phyloP scores from a whole-genome alignment of 2,329 filamentous ascomycete species.

The Nakataea oryzae region DNA sequence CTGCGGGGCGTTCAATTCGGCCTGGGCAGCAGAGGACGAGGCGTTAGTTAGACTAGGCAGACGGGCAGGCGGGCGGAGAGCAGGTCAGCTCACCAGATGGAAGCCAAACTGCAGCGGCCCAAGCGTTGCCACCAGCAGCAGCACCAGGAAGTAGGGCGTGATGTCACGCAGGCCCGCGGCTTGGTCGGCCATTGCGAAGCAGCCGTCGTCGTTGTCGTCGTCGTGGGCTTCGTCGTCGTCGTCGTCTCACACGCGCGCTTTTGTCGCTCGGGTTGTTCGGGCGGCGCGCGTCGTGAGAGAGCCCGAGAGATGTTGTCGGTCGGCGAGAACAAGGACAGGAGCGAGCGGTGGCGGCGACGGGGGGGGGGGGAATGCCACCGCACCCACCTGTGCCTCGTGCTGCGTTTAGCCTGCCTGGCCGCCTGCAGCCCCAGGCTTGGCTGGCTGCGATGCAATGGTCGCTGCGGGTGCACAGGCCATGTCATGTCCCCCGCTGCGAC shows the following conservation, averaged over 20 bases:
- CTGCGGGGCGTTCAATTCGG: slow-evolving; percentile 91
- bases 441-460: not conserved
- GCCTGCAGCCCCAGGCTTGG: not conserved
- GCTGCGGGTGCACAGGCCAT: slow-evolving; percentile 8
- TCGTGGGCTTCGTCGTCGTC: too few relatives aligned
- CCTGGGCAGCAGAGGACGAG: slow-evolving; percentile 35
- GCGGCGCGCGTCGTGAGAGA: not conserved
- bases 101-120: slow-evolving; percentile 92
- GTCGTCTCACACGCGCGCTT: too few relatives aligned
- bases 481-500: slow-evolving; percentile 4
- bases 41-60: slow-evolving; percentile 6
- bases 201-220: too few relatives aligned
- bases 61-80: not conserved
- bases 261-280: not conserved
- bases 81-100: slow-evolving; percentile 56
- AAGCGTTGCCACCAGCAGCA: slow-evolving; percentile 67
- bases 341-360: not conserved
- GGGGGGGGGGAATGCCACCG: not conserved
- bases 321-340: not conserved
- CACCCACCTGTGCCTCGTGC: not conserved
- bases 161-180: slow-evolving; percentile 29
- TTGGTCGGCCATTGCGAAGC: not conserved
- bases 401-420: not conserved
- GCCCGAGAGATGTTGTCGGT: too few relatives aligned
- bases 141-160: slow-evolving; percentile 67